Evolutionary conservation across 1,139 yeast genomes (phyloP).

Genomic region (Magnusiomyces suaveolens): DNA sequence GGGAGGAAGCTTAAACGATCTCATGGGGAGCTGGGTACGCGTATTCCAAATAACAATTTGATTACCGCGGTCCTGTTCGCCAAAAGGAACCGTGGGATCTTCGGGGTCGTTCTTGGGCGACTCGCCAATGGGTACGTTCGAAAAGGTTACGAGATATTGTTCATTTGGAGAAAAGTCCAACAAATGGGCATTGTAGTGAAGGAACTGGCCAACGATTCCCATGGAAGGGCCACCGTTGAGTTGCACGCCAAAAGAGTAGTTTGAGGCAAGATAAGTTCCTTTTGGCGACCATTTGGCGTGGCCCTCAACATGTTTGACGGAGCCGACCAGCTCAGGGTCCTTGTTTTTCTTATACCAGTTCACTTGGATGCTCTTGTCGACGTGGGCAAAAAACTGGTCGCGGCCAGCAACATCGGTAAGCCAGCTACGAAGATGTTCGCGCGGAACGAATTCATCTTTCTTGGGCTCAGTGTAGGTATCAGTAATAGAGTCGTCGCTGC

Average conservation of each 20-base stretch:
- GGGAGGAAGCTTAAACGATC: constrained; percentile 77
- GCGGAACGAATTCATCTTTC: constrained; percentile 60
- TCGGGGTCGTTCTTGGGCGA: constrained; percentile 59
- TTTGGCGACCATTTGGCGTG: constrained; percentile 87
- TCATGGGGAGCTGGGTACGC: constrained; percentile 68
- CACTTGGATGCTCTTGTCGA: constrained; percentile 71
- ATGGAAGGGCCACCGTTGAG: constrained; percentile 91
- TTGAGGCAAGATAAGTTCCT: constrained; percentile 80
- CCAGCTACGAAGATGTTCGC: constrained; percentile 81
- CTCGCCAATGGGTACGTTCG: constrained; percentile 69
- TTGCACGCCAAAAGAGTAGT: constrained; percentile 92
- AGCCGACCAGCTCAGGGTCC: constrained; percentile 68
- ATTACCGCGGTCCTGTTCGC: constrained; percentile 85
- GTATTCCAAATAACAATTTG: constrained; percentile 92
- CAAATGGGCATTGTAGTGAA: constrained; percentile 83
- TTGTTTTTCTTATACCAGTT: constrained; percentile 77
- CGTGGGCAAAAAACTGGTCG: constrained; percentile 80
- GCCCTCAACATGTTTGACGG: constrained; percentile 78
- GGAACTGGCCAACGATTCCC: constrained; percentile 58
- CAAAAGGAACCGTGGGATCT: constrained; percentile 62
- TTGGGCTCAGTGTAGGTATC: constrained; percentile 63
- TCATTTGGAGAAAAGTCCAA: constrained; percentile 91
- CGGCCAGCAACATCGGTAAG: constrained; percentile 80
- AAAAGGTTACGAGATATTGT: constrained; percentile 79
- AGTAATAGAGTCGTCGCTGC: constrained; percentile 54